Evolutionary conservation across 768 basidiomycete species (phyloP).

Genomic region (Lactifluus echinatus): DNA sequence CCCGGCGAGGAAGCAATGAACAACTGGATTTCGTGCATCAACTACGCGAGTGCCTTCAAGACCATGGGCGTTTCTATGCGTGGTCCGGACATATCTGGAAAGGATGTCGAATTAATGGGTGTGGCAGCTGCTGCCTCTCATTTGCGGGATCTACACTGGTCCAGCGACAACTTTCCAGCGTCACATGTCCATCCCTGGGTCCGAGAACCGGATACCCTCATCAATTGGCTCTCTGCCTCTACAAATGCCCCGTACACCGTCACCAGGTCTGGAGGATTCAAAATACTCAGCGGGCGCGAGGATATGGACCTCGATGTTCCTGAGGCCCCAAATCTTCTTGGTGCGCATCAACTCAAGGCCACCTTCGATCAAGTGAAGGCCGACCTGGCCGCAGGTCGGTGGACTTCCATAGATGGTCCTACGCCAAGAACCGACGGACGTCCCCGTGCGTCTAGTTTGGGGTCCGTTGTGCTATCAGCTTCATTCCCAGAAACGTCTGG

Average conservation of each 20-base stretch:
- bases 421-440: constrained; percentile 23
- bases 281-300: constrained; percentile 10
- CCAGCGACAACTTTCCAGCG: constrained; percentile 21
- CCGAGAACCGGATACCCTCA: constrained; percentile 13
- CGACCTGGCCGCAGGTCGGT: constrained; percentile 54
- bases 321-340: constrained; percentile 47
- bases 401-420: constrained; percentile 28
- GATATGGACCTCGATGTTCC: constrained; percentile 36
- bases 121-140: constrained; percentile 83
- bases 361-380: constrained; percentile 86
- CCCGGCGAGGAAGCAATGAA: constrained; percentile 64
- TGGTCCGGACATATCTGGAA: constrained; percentile 54
- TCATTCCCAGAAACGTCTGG: constrained; percentile 13
- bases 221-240: constrained; percentile 9
- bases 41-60: constrained; percentile 92
- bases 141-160: constrained; percentile 54
- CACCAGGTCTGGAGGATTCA: not conserved
- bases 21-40: constrained; percentile 86
- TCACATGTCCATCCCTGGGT: constrained; percentile 32
- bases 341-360: constrained; percentile 62
- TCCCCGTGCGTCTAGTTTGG: constrained; percentile 29
- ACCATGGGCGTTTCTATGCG: constrained; percentile 77
- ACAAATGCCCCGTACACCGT: constrained; percentile 1
- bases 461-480: constrained; percentile 22
- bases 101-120: constrained; percentile 69